A percentile compares a stretch with the other conserved stretches of the same genome.
Evolutionary conservation across 2,329 filamentous ascomycete species (phyloP).

Genomic region (Zasmidium cellare): DNA sequence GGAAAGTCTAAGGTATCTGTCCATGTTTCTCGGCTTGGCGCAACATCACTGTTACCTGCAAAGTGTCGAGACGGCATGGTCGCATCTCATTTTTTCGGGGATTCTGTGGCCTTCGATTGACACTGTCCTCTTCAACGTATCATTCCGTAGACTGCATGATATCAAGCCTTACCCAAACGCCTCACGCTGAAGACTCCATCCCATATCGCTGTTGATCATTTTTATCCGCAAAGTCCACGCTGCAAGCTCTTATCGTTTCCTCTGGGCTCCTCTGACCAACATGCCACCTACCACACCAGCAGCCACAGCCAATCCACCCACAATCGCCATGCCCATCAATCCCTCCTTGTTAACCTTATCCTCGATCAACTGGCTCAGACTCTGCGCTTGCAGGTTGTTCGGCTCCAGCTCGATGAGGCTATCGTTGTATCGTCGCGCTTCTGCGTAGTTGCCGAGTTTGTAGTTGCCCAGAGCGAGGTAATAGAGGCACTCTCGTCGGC

Average conservation of each 20-base stretch:
- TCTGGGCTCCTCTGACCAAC: constrained; percentile 68
- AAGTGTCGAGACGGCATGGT: too few species aligned
- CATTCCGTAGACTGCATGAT: too few species aligned
- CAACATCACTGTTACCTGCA: too few species aligned
- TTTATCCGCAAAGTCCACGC: not conserved
- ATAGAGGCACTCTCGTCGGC: constrained; percentile 95
- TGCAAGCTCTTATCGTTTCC: constrained; percentile 25
- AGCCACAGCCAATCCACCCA: constrained; percentile 87
- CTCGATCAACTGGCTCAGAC: constrained; percentile 84
- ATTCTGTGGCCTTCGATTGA: too few species aligned
- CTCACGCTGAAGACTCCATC: not conserved
- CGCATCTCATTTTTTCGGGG: too few species aligned
- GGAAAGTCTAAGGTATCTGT: too few species aligned
- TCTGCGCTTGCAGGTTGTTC: constrained; percentile 83
- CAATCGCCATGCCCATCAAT: constrained; percentile 88
- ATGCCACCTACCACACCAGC: constrained; percentile 91
- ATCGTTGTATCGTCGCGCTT: constrained; percentile 93
- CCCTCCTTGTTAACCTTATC: constrained; percentile 96
- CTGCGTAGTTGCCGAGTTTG: constrained; percentile 96
- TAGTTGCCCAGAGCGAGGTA: constrained; percentile 97
- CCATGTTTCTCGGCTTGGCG: too few species aligned
- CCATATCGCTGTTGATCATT: not conserved
- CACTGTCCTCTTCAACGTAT: too few species aligned
- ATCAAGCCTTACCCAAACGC: not conserved
- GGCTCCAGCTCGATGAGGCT: constrained; percentile 87